Percentiles rank a stretch among this genome's conserved stretches.
These are phyloP conservation scores for Sugiyamaella marilandica DNA, from an alignment of 805 yeast species.

Conservation along the genomic window DNA sequence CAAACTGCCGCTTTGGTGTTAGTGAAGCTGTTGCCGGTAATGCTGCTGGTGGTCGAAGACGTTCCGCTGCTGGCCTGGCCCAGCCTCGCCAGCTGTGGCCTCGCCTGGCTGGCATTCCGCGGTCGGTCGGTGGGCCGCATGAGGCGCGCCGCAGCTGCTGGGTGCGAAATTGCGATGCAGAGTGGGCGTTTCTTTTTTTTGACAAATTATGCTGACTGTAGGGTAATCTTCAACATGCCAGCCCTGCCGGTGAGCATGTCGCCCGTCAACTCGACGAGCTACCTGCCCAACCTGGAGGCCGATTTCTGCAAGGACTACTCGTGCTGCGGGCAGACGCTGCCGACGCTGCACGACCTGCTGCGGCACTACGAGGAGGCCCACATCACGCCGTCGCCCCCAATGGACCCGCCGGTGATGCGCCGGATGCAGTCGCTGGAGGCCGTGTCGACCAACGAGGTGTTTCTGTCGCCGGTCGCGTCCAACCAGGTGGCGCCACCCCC, in stretches of 20 bases:
- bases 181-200: slow-evolving; percentile 3
- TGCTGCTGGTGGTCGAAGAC: no score
- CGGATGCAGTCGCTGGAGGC: slow-evolving; percentile 66
- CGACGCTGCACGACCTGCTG: slow-evolving; percentile 87
- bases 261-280: slow-evolving; percentile 60
- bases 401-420: slow-evolving; percentile 30
- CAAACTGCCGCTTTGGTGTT: no score
- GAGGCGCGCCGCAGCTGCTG: no score
- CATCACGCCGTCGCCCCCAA: slow-evolving; percentile 58
- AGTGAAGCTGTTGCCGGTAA: no score
- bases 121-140: no score
- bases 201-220: slow-evolving; percentile 3
- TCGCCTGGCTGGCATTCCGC: no score
- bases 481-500: slow-evolving; percentile 28
- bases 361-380: slow-evolving; percentile 97
- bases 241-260: slow-evolving; percentile 54
- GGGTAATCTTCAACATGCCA: slow-evolving; percentile 30
- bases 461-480: slow-evolving; percentile 42
- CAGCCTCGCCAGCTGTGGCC: no score
- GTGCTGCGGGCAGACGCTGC: slow-evolving; percentile 90
- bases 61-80: no score
- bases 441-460: slow-evolving; percentile 90
- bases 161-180: no score
- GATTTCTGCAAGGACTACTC: slow-evolving; percentile 95
- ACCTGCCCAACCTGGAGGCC: slow-evolving; percentile 88